Percentiles rank a stretch among this genome's conserved stretches.
These are phyloP conservation scores for Teratosphaeria zuluensis DNA, from an alignment of 2,329 filamentous ascomycete species.

Conservation along the genomic window DNA sequence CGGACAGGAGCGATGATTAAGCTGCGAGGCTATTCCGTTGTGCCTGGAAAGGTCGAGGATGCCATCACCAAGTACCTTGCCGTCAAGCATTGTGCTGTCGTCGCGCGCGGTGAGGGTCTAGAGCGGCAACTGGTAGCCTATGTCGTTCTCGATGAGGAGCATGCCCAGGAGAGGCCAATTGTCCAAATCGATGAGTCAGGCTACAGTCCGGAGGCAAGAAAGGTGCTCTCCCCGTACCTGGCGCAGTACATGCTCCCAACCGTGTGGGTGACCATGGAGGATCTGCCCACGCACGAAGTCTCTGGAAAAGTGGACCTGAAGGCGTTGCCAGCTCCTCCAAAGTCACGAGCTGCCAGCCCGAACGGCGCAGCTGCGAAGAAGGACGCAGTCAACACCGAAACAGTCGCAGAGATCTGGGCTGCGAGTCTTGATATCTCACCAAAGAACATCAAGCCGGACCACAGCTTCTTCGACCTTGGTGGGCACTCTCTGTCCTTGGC, in stretches of 20 bases:
- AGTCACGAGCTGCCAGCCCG: slow-evolving; percentile 29
- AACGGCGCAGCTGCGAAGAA: slow-evolving; percentile 28
- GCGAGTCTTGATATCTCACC: slow-evolving; percentile 56
- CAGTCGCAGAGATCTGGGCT: slow-evolving; percentile 64
- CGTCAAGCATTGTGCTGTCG: slow-evolving; percentile 61
- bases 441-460: slow-evolving; percentile 53
- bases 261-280: slow-evolving; percentile 63
- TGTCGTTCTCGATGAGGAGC: slow-evolving; percentile 57
- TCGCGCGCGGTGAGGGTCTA: slow-evolving; percentile 65
- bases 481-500: slow-evolving; percentile 72
- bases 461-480: slow-evolving; percentile 73
- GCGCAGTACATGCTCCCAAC: slow-evolving; percentile 79
- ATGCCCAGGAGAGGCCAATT: slow-evolving; percentile 46
- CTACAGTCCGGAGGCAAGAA: slow-evolving; percentile 59
- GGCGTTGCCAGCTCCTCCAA: slow-evolving; percentile 55
- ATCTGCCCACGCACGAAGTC: slow-evolving; percentile 64
- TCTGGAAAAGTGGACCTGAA: slow-evolving; percentile 72
- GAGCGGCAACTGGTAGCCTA: slow-evolving; percentile 70
- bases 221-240: slow-evolving; percentile 54
- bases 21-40: slow-evolving; percentile 67
- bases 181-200: slow-evolving; percentile 61
- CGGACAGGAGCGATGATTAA: slow-evolving; percentile 74
- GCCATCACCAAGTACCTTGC: slow-evolving; percentile 60
- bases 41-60: slow-evolving; percentile 66
- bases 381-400: slow-evolving; percentile 55